Conservation (phyloP, 2,329 filamentous ascomycete genomes). For the Aspergillus sp. region DNA sequence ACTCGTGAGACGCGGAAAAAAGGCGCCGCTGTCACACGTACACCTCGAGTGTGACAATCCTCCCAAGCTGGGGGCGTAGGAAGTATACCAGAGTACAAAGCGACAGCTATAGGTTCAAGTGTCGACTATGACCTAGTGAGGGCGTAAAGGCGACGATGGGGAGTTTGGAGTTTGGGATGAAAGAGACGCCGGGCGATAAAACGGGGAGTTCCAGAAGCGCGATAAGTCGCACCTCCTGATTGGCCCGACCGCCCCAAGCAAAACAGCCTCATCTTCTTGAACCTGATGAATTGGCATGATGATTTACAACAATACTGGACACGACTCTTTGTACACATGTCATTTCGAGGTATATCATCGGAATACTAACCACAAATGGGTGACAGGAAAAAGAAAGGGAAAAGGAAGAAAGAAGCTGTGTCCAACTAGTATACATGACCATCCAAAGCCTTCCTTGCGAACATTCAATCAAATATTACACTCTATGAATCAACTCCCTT, state of each 20-base stretch:
- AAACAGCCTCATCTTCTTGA: background rate
- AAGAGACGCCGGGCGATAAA: conserved; percentile 2
- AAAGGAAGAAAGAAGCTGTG: background rate
- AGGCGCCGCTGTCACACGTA: conserved; percentile 13
- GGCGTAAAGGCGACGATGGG: background rate
- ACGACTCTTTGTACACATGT: background rate
- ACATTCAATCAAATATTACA: background rate
- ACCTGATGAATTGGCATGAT: too few species aligned
- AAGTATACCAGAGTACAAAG: background rate
- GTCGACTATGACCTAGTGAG: background rate
- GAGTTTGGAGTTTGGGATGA: background rate
- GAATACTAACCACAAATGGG: background rate
- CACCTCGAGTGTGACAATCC: too few species aligned
- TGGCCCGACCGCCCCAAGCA: conserved; percentile 2
- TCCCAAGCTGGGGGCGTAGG: background rate
- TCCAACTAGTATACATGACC: conserved; percentile 1
- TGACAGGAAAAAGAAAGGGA: background rate
- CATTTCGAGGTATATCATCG: background rate
- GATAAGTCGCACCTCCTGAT: conserved; percentile 14
- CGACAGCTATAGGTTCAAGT: too few species aligned
- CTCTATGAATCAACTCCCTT: background rate
- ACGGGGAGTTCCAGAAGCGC: conserved; percentile 1
- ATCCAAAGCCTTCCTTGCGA: background rate
- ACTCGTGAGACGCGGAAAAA: conserved; percentile 18
- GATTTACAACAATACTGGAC: too few species aligned